phyloP scores from a whole-genome alignment of 73 alveolate species.

The Paramecium caudatum region DNA sequence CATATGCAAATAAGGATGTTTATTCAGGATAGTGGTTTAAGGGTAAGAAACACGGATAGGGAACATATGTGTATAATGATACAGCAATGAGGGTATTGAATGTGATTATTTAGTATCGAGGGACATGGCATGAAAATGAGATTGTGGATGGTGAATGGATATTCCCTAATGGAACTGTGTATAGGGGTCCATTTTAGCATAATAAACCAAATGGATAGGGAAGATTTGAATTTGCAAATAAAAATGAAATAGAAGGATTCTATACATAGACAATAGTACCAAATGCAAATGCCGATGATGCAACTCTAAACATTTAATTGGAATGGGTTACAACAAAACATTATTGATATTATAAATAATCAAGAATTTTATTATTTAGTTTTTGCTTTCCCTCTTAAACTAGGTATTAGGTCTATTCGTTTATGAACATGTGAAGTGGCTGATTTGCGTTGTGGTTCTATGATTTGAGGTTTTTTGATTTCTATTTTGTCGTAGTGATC shows the following conservation, averaged over 20 bases:
- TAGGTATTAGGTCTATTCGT: constrained; percentile 46
- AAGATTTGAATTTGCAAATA: constrained; percentile 92
- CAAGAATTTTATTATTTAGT: constrained; percentile 10
- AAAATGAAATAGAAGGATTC: constrained; percentile 88
- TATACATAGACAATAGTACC: constrained; percentile 80
- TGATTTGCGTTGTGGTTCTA: neutral
- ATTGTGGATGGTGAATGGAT: constrained; percentile 88
- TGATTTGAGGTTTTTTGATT: neutral
- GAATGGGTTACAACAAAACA: constrained; percentile 56
- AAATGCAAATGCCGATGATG: constrained; percentile 68
- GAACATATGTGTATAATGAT: constrained; percentile 75
- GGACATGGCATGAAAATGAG: constrained; percentile 65
- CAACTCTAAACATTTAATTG: constrained; percentile 60
- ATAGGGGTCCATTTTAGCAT: constrained; percentile 93
- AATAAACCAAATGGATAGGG: constrained; percentile 96
- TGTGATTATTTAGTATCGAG: neutral
- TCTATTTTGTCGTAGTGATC: constrained; percentile 38
- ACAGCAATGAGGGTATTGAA: constrained; percentile 55
- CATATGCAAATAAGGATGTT: constrained; percentile 90
- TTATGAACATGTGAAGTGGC: neutral
- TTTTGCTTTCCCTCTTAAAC: constrained; percentile 37
- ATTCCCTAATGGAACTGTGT: constrained; percentile 94
- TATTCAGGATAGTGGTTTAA: constrained; percentile 94
- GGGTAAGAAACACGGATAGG: constrained; percentile 78
- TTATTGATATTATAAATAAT: constrained; percentile 41